Evolutionary conservation across 1,284 basidiomycete species (phyloP).

Genomic region (Sanghuangporus weigelae): DNA sequence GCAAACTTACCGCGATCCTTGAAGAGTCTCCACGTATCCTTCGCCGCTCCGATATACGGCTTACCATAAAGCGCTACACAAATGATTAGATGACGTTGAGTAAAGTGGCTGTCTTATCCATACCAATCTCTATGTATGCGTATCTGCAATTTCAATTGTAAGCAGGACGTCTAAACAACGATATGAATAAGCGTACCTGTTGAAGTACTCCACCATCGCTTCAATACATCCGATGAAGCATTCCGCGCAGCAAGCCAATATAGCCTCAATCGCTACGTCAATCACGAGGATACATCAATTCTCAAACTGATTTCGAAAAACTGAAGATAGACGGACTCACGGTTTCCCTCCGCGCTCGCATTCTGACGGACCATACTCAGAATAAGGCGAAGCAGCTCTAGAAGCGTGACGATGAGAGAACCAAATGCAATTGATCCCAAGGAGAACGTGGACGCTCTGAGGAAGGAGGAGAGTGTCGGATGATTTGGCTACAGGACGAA

Average conservation of each 20-base stretch:
- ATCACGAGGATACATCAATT: background rate
- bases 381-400: constrained; percentile 72
- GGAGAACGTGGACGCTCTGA: constrained; percentile 78
- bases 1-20: constrained; percentile 60
- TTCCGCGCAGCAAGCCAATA: constrained; percentile 74
- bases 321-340: constrained; percentile 37
- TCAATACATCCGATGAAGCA: constrained; percentile 79
- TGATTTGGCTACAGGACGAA: constrained; percentile 51
- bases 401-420: constrained; percentile 81
- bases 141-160: constrained; percentile 39
- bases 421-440: constrained; percentile 90
- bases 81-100: background rate
- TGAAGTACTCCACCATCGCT: constrained; percentile 74
- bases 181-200: constrained; percentile 43
- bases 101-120: constrained; percentile 19
- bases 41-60: constrained; percentile 80
- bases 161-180: background rate
- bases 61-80: constrained; percentile 78
- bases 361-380: constrained; percentile 62
- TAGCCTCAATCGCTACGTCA: constrained; percentile 56
- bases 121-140: constrained; percentile 79
- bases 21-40: constrained; percentile 87
- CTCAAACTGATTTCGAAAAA: background rate
- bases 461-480: constrained; percentile 68
- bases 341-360: constrained; percentile 66